phyloP scores from a whole-genome alignment of 768 basidiomycete genomes.

The Basidioascus undulatus region DNA sequence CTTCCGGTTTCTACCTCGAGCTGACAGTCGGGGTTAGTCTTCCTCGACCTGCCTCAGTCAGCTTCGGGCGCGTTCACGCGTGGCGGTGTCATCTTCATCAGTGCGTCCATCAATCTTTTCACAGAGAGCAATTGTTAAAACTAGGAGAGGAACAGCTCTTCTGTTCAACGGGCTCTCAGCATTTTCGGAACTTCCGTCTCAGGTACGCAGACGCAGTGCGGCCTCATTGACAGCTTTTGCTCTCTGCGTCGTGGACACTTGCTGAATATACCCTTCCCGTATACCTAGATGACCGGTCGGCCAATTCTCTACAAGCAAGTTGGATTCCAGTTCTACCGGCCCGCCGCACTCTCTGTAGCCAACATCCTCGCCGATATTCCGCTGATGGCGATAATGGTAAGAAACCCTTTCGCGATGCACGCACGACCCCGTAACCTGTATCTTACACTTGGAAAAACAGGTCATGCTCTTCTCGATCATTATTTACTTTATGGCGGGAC shows the following conservation, averaged over 20 bases:
- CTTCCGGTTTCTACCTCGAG: slow-evolving; percentile 26
- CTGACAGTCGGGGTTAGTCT: slow-evolving; percentile 47
- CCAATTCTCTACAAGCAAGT: slow-evolving; percentile 30
- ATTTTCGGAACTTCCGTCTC: too few species aligned
- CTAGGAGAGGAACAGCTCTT: too few species aligned
- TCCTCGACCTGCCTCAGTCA: slow-evolving; percentile 43
- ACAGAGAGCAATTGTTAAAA: too few species aligned
- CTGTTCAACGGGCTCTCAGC: slow-evolving; percentile 38
- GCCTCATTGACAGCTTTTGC: too few species aligned
- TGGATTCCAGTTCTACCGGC: slow-evolving; percentile 23
- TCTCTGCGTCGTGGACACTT: too few species aligned
- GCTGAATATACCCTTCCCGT: too few species aligned
- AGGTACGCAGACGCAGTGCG: too few species aligned
- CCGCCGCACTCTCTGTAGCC: slow-evolving; percentile 20
- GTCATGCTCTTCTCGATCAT: slow-evolving; percentile 18
- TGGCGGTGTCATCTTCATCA: slow-evolving; percentile 50
- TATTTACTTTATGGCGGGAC: slow-evolving; percentile 23
- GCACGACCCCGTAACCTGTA: neutral
- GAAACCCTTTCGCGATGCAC: neutral
- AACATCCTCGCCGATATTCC: slow-evolving; percentile 22
- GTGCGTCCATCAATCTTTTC: too few species aligned
- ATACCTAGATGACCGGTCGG: slow-evolving; percentile 51
- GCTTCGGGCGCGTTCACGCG: slow-evolving; percentile 69
- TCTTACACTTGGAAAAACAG: slow-evolving; percentile 8
- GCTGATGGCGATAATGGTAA: too few species aligned